phyloP scores from a whole-genome alignment of 2,329 filamentous ascomycete genomes.

The Ophiostoma ips region DNA sequence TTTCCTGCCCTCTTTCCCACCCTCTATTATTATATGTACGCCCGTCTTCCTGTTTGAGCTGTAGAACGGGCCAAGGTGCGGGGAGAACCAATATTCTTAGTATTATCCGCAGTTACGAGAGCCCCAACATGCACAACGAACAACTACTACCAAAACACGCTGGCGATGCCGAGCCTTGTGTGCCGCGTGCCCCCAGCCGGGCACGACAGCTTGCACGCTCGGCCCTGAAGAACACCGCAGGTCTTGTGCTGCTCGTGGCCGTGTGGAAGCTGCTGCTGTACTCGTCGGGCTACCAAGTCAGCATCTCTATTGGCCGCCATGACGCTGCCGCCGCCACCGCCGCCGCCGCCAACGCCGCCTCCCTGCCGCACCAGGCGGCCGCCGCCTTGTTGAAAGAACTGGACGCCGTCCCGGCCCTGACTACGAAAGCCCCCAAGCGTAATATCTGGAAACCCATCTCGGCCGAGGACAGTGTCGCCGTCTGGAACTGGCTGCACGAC shows the following conservation, averaged over 20 bases:
- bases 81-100: too few relatives aligned
- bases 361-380: too few relatives aligned
- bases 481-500: constrained; percentile 30
- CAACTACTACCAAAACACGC: neutral
- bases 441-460: constrained; percentile 30
- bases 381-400: too few relatives aligned
- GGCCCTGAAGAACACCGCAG: neutral
- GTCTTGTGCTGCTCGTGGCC: neutral
- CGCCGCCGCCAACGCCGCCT: too few relatives aligned
- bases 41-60: too few relatives aligned
- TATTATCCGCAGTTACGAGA: too few relatives aligned
- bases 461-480: constrained; percentile 26
- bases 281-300: neutral
- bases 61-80: too few relatives aligned
- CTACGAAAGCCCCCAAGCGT: constrained; percentile 21
- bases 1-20: too few relatives aligned
- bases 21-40: neutral
- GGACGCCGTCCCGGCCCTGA: neutral
- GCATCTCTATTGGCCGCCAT: neutral
- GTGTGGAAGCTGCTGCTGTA: neutral
- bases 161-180: neutral
- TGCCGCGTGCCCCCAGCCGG: neutral
- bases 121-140: neutral
- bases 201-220: neutral
- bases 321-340: neutral